Evolutionary conservation across 2,329 filamentous ascomycete genomes (phyloP).

Genomic region (Cladosporium colombiae): DNA sequence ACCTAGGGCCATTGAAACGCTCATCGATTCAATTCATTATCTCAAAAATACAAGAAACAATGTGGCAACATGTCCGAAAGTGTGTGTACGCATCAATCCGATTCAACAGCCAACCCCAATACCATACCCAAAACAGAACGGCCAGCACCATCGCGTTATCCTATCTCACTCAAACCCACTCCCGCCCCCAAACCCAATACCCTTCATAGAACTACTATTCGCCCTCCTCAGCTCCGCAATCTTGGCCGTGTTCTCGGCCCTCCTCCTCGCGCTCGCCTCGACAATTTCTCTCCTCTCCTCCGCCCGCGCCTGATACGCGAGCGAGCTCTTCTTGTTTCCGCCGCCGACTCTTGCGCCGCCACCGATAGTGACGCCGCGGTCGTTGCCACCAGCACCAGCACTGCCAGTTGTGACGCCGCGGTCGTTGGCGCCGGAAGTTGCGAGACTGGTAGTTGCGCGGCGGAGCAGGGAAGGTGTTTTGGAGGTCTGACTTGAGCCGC

Average conservation of each 20-base stretch:
- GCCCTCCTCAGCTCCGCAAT: conserved; percentile 45
- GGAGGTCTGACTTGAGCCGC: conserved; percentile 52
- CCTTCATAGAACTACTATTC: conserved; percentile 40
- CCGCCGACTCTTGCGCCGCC: conserved; percentile 48
- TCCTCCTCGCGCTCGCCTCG: conserved; percentile 54
- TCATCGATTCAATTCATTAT: too few relatives aligned
- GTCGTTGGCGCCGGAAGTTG: conserved; percentile 15
- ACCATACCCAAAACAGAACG: too few relatives aligned
- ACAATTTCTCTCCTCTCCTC: conserved; percentile 54
- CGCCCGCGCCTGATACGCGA: conserved; percentile 61
- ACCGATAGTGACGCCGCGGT: conserved; percentile 45
- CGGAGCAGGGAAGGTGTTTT: conserved; percentile 71
- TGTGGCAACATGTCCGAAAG: too few relatives aligned
- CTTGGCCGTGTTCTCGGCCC: conserved; percentile 50
- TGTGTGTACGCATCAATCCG: too few relatives aligned
- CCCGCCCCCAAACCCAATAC: conserved; percentile 33
- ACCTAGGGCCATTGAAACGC: too few relatives aligned
- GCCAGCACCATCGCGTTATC: too few relatives aligned
- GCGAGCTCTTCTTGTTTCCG: conserved; percentile 57
- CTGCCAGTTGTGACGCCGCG: conserved; percentile 24
- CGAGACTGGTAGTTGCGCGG: conserved; percentile 63
- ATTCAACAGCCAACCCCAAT: too few relatives aligned
- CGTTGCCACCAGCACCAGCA: conserved; percentile 25
- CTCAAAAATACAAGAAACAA: too few relatives aligned
- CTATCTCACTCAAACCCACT: conserved; percentile 51